phyloP scores from a whole-genome alignment of 2,329 filamentous ascomycete species.

The Hypomyces perniciosus region DNA sequence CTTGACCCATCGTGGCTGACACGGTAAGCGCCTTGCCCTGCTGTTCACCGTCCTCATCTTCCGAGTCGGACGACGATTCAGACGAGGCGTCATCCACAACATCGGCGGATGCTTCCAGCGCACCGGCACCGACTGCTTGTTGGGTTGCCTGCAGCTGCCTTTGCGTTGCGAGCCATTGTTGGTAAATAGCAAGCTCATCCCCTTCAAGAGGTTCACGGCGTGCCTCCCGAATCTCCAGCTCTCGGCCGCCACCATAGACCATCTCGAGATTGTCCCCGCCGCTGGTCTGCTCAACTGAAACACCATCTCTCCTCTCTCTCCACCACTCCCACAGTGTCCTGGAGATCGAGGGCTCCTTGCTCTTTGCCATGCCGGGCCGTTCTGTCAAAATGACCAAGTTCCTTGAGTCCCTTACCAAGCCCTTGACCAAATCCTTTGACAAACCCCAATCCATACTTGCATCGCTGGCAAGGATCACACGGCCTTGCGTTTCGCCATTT shows the following conservation, averaged over 20 bases:
- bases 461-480: constrained; percentile 88
- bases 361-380: constrained; percentile 42
- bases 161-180: constrained; percentile 87
- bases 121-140: constrained; percentile 60
- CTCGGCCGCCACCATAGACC: constrained; percentile 57
- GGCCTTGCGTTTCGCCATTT: constrained; percentile 41
- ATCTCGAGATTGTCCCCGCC: constrained; percentile 57
- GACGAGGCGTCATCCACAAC: constrained; percentile 79
- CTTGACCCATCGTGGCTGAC: constrained; percentile 76
- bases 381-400: constrained; percentile 90
- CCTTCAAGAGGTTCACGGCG: constrained; percentile 62
- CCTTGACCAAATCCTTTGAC: constrained; percentile 71
- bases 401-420: constrained; percentile 66
- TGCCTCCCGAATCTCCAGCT: constrained; percentile 55
- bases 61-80: constrained; percentile 77
- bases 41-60: constrained; percentile 83
- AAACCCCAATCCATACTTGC: constrained; percentile 91
- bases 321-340: constrained; percentile 76
- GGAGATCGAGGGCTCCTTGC: constrained; percentile 54
- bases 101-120: constrained; percentile 64
- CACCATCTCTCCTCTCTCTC: constrained; percentile 60
- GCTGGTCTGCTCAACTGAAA: constrained; percentile 50
- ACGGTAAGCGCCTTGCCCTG: constrained; percentile 90
- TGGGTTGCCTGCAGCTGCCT: constrained; percentile 78
- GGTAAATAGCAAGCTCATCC: constrained; percentile 74